Evolutionary conservation across 345 rosid genomes (phyloP).

Genomic region (Moricandia moricandioides): DNA sequence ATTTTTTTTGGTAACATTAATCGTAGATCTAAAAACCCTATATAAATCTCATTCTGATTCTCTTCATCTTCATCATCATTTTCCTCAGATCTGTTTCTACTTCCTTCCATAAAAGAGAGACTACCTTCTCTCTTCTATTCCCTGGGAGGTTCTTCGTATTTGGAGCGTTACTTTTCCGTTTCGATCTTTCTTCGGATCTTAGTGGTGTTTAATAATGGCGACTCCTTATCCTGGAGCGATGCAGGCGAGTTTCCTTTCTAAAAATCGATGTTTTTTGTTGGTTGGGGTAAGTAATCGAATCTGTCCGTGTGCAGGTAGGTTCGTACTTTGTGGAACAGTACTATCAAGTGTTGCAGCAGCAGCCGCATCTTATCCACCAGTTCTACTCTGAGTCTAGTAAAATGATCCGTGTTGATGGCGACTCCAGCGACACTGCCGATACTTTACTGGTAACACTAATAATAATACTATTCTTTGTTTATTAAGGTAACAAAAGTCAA

Average conservation of each 20-base stretch:
- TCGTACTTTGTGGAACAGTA: slow-evolving; percentile 93
- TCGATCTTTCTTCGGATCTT: slow-evolving; percentile 1
- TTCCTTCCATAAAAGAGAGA: not conserved
- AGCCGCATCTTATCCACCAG: slow-evolving; percentile 83
- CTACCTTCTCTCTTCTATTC: not conserved
- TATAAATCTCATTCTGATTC: slow-evolving; percentile 31
- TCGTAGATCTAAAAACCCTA: slow-evolving; percentile 32
- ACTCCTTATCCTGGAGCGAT: slow-evolving; percentile 60
- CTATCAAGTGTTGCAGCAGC: slow-evolving; percentile 80
- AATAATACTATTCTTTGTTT: not conserved
- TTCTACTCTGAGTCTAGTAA: slow-evolving; percentile 72
- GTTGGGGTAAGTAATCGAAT: not conserved
- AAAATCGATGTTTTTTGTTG: not conserved
- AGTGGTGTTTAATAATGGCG: slow-evolving; percentile 47
- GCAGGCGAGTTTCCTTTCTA: slow-evolving; percentile 44
- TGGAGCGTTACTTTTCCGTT: not conserved
- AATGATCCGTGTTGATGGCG: slow-evolving; percentile 79
- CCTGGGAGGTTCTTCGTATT: not conserved
- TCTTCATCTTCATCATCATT: not conserved
- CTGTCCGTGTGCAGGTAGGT: slow-evolving; percentile 57
- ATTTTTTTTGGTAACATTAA: not conserved
- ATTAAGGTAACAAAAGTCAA: not conserved
- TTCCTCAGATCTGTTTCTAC: slow-evolving; percentile 24
- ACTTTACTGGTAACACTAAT: slow-evolving; percentile 56
- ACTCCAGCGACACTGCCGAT: slow-evolving; percentile 62